These are phyloP conservation scores for Sporothrix phasma DNA, from an alignment of 2,329 filamentous ascomycete genomes.

Conservation along the genomic window DNA sequence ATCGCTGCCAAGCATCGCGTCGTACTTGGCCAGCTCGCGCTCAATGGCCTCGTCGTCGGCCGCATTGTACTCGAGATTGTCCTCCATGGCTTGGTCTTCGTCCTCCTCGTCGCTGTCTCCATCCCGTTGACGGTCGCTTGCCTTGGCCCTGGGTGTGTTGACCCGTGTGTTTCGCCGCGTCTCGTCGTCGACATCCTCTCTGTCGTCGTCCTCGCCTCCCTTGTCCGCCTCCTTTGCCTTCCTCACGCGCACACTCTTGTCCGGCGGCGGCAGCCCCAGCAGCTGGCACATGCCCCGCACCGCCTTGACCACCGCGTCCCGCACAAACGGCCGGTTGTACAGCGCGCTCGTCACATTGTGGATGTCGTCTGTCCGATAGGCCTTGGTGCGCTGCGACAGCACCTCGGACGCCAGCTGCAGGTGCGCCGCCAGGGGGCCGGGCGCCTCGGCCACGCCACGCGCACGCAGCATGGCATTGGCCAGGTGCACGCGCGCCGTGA, in stretches of 20 bases:
- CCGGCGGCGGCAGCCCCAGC: constrained; percentile 39
- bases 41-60: constrained; percentile 17
- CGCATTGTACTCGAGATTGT: constrained; percentile 28
- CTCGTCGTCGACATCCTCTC: background rate
- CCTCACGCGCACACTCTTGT: constrained; percentile 23
- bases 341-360: constrained; percentile 52
- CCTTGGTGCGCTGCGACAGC: constrained; percentile 36
- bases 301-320: constrained; percentile 39
- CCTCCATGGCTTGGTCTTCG: constrained; percentile 22
- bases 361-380: constrained; percentile 43
- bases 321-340: constrained; percentile 43
- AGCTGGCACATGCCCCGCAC: constrained; percentile 39
- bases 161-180: background rate
- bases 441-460: constrained; percentile 41
- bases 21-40: constrained; percentile 12
- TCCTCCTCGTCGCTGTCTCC: constrained; percentile 23
- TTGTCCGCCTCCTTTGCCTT: constrained; percentile 25
- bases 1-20: constrained; percentile 17
- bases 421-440: constrained; percentile 31
- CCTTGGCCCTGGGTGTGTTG: background rate
- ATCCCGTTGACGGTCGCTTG: background rate
- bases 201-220: background rate
- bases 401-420: constrained; percentile 31
- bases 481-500: constrained; percentile 47
- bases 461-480: constrained; percentile 44